Evolutionary conservation across 371 early-diverging fungal species (phyloP).

Genomic region (Mucor mucedo): DNA sequence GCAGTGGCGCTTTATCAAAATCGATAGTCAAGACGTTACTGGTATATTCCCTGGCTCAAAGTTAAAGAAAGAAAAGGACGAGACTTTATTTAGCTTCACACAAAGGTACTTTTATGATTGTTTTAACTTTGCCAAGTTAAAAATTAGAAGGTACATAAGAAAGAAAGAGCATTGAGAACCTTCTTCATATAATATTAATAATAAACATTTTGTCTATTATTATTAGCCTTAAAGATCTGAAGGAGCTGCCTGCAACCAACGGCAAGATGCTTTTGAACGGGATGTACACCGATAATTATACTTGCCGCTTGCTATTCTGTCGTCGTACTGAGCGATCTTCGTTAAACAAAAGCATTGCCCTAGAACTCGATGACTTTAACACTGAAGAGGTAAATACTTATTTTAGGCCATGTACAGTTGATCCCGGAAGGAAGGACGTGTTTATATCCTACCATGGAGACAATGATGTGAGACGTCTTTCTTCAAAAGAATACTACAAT

Average conservation of each 20-base stretch:
- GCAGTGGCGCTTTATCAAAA: background rate
- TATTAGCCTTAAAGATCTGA: background rate
- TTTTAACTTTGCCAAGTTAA: background rate
- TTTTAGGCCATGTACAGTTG: conserved; percentile 13
- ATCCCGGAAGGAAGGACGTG: conserved; percentile 3
- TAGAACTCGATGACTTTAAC: conserved; percentile 1
- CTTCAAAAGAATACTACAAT: background rate
- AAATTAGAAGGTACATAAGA: background rate
- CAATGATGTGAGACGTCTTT: background rate
- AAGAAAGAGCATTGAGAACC: background rate
- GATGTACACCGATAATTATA: conserved; percentile 1
- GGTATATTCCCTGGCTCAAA: background rate
- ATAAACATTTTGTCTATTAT: too few species aligned
- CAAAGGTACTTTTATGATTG: background rate
- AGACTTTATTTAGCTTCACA: background rate
- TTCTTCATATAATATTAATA: too few species aligned
- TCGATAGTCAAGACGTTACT: conserved; percentile 2
- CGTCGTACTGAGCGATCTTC: background rate
- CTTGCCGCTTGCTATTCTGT: background rate
- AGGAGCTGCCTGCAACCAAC: background rate
- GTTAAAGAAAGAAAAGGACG: background rate
- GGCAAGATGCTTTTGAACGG: conserved; percentile 9
- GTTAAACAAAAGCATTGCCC: too few species aligned
- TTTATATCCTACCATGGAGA: conserved; percentile 6
- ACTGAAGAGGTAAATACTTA: conserved; percentile 5